Evolutionary conservation across 306 rosid genomes (phyloP), one percentile per base, ranked within the genome.

Genomic region (Arachis hypogaea): DNA sequence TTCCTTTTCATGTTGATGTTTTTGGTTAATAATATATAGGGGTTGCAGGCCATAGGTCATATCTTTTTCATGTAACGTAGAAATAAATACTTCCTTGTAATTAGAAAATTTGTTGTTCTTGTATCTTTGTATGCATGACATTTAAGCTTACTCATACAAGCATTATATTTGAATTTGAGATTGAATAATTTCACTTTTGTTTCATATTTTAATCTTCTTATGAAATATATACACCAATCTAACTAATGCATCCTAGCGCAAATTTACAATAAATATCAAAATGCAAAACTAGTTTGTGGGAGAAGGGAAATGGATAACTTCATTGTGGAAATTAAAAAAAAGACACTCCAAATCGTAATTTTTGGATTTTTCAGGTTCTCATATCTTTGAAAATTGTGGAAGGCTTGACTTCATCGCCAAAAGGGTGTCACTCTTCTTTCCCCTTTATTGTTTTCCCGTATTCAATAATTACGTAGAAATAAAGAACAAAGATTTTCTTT

Each of bases 21-120:
- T 69, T 64, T 60, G 77, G 82, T 58, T 68, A 78, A 74, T 74
- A 78, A 78, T 82, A 77, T 78, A 66, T 57, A 47, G 51, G 30
- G 14, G 33, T 12, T 44, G 60, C 50, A 57, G 5, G 66, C 42
- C 40, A 60, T 76, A 59, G 18, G 28, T 47, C 46, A 28, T 73
- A 11, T 5, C 7, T 12, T 63, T 63, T 11, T 51, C 7, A 45
- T 61, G 2, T 49, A 47, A 16, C 52, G 36, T 6, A n/a, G 9
- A 57, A 66, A 56, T 43, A 63, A 64, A 33, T 16, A 5, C 4
- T 22, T 59, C 9, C 67, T 78, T 18, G 4, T 22, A 7, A 38
- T 40, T 6, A 61, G n/a, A 28, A 47, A 77, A 59, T 40, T 70
- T 30, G 5, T 38, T 49, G 38, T 54, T 28, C 42, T 3, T 60